These are phyloP conservation scores for Alternaria conjuncta DNA, from an alignment of 2,329 filamentous ascomycete genomes.

Conservation along the genomic window DNA sequence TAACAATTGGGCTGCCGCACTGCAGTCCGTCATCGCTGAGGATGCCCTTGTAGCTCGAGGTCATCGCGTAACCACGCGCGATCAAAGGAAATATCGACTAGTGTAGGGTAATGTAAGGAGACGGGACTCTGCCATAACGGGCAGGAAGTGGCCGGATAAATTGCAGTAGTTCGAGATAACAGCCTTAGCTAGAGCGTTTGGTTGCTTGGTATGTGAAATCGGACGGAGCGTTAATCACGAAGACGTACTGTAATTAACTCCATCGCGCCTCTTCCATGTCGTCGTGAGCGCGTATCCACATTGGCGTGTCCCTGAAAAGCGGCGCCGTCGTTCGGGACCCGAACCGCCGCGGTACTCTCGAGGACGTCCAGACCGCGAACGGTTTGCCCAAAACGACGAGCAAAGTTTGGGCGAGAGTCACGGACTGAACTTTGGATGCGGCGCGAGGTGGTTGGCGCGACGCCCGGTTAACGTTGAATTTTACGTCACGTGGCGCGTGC, in stretches of 20 bases:
- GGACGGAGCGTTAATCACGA: constrained; percentile 2
- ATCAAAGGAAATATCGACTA: constrained; percentile 1
- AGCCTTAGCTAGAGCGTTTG: constrained; percentile 6
- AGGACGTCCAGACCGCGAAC: background rate
- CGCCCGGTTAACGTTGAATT: background rate
- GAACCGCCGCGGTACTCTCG: background rate
- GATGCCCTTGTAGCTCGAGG: constrained; percentile 6
- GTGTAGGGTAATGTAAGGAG: constrained; percentile 17
- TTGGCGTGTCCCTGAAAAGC: background rate
- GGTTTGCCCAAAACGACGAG: background rate
- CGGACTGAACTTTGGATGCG: background rate
- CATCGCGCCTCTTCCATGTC: background rate
- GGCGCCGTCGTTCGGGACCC: background rate
- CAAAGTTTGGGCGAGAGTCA: background rate
- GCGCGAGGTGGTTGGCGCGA: background rate
- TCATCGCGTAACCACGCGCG: constrained; percentile 9
- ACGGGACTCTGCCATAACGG: constrained; percentile 13
- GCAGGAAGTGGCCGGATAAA: constrained; percentile 25
- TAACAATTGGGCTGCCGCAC: constrained; percentile 4
- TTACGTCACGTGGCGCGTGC: background rate
- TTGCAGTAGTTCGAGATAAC: constrained; percentile 21
- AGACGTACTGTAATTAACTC: constrained; percentile 3
- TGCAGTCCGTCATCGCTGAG: constrained; percentile 14
- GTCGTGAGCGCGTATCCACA: background rate
- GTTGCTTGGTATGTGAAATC: constrained; percentile 9